phyloP scores from a whole-genome alignment of 352 stramenopile genomes.

The Globisporangium iwayamae region DNA sequence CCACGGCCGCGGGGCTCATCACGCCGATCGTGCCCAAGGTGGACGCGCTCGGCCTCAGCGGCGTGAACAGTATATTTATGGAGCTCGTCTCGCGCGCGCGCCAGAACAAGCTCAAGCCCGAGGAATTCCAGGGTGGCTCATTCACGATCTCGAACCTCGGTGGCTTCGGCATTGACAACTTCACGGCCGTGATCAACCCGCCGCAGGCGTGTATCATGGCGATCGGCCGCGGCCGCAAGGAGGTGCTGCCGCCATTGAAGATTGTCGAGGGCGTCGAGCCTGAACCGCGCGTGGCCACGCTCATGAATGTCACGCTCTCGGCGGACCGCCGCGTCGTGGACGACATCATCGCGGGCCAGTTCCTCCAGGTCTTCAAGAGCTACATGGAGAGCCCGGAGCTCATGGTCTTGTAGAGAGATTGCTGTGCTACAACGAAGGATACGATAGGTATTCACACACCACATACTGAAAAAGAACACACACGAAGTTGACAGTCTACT shows the following conservation, averaged over 20 bases:
- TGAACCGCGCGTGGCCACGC: constrained; percentile 86
- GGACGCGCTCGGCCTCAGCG: constrained; percentile 91
- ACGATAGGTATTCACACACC: too few relatives aligned
- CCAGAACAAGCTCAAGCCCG: constrained; percentile 96
- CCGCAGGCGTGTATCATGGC: constrained; percentile 98
- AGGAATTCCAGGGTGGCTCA: constrained; percentile 99
- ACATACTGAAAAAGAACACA: neutral
- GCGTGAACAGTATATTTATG: constrained; percentile 95
- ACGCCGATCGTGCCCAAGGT: constrained; percentile 97
- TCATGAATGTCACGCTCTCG: constrained; percentile 96
- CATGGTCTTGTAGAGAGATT: constrained; percentile 47
- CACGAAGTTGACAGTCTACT: neutral
- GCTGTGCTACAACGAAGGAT: neutral
- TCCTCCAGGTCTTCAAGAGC: constrained; percentile 94
- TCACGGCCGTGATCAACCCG: constrained; percentile 98
- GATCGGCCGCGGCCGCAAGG: constrained; percentile 91
- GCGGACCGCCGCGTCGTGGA: constrained; percentile 97
- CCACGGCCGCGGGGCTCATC: constrained; percentile 96
- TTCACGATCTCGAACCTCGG: constrained; percentile 99
- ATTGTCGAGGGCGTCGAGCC: constrained; percentile 55
- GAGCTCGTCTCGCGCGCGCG: constrained; percentile 95
- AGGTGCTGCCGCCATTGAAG: constrained; percentile 67
- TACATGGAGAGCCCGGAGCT: constrained; percentile 97
- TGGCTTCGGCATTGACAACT: constrained; percentile 97
- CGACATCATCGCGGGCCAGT: constrained; percentile 94